Evolutionary conservation across 75 land plant genomes (phyloP), one percentile per base, ranked within the genome.

Genomic region (Cupressus sempervirens): DNA sequence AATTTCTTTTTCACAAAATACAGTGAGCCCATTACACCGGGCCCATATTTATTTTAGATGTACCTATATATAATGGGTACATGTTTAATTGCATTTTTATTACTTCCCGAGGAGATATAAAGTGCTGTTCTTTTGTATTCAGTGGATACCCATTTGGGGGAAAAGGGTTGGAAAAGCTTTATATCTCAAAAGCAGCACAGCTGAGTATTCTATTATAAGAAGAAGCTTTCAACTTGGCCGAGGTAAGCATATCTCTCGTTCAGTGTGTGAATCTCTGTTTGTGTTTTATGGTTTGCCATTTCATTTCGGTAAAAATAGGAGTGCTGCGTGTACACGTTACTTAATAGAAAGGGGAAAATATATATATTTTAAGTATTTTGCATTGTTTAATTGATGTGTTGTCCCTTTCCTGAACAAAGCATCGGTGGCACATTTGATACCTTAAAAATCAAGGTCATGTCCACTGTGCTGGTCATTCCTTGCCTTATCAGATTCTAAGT

Each of bases 211-310:
- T 62, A 62, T 62, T 62, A 62, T 62, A 62, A 62, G 67, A 58
- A 58, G 23, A 18, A 62, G 67, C n/a, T 62, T 62, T 62, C 74
- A 72, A 32, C 26, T 72, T 72, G 74, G 35, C 74, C 12, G 32
- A 30, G 74, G 74, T 72, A 72, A 72, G 74, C 82, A 52, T 52
- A 81, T 81, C 29, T 81, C 82, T 81, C 56, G 56, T 81, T 18
- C 82, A 81, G 52, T 13, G 82, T 81, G 82, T 81, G 52, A 26
- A 81, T 81, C 32, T 81, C 82, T 81, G 82, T 81, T 32, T 48
- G 53, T 50, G 82, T 46, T 50, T 81, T 81, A 50, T 26, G 5
- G 54, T 30, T 32, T 72, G 35, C 32, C 32, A 72, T 72, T 72
- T 12, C 74, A 23, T 30, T 72, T 32, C 36, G 74, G 14, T 50